A percentile compares a stretch with the other conserved stretches of the same genome.
Conservation (phyloP, 805 yeast species). For the Yarrowia sp. region DNA sequence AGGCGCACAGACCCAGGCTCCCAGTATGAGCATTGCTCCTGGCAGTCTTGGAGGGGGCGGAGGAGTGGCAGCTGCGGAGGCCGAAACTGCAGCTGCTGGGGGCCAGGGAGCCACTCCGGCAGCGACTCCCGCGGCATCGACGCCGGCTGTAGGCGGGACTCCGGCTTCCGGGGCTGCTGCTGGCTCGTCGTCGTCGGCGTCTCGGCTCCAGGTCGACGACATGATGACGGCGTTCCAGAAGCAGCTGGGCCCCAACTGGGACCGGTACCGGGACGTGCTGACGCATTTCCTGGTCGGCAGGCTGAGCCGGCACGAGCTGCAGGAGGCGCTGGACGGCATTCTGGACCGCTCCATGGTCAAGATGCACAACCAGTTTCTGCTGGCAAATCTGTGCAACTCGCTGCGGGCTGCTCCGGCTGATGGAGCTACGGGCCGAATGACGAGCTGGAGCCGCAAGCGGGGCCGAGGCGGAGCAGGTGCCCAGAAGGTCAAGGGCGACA, state of each 20-base stretch:
- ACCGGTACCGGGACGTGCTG: conserved; percentile 78
- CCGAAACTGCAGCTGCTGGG: not conserved
- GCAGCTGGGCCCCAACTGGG: conserved; percentile 83
- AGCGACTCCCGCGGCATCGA: not conserved
- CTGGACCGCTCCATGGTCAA: conserved; percentile 59
- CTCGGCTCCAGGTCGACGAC: conserved; percentile 64
- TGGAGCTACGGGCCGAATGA: conserved; percentile 45
- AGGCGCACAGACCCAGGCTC: not conserved
- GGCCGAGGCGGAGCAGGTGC: conserved; percentile 57
- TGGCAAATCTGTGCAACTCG: conserved; percentile 85
- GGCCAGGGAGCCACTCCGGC: not conserved
- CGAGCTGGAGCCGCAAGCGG: conserved; percentile 59
- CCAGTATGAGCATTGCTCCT: conserved; percentile 25
- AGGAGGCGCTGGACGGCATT: conserved; percentile 62
- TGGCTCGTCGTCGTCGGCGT: not conserved
- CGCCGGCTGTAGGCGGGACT: conserved; percentile 9
- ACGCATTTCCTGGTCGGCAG: conserved; percentile 79
- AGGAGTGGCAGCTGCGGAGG: not conserved
- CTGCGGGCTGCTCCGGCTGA: conserved; percentile 68
- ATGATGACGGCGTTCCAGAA: conserved; percentile 77
- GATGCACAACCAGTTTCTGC: conserved; percentile 81
- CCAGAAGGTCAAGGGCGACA: conserved; percentile 49
- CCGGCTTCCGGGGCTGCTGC: not conserved
- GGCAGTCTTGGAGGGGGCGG: conserved; percentile 3
- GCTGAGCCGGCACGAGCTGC: conserved; percentile 76